Conservation (phyloP, 257 asterid species). For the Solanum gandarillasii region DNA sequence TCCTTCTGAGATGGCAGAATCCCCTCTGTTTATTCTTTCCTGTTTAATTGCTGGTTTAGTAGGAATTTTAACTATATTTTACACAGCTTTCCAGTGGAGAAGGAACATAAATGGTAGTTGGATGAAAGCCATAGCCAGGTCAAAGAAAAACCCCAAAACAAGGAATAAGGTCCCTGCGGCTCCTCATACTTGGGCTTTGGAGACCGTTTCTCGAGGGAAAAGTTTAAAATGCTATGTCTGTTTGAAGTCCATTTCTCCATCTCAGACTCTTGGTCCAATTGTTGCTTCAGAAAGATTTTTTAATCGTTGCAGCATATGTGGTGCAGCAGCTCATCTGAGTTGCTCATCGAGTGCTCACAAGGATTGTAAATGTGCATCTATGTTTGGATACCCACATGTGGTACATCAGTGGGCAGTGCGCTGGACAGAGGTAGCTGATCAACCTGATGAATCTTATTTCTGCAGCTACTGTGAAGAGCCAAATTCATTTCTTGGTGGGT, state of each 20-base stretch:
- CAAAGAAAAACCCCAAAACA: conserved; percentile 83
- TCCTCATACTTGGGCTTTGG: conserved; percentile 78
- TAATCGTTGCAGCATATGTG: conserved; percentile 71
- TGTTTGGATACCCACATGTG: conserved; percentile 64
- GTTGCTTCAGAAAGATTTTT: conserved; percentile 62
- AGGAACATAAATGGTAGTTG: conserved; percentile 74
- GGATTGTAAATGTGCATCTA: conserved; percentile 84
- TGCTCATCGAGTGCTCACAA: conserved; percentile 74
- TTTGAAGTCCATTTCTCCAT: conserved; percentile 64
- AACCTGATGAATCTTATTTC: conserved; percentile 79
- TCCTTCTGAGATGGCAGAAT: conserved; percentile 73
- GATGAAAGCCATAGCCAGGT: conserved; percentile 96
- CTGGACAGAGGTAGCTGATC: conserved; percentile 90
- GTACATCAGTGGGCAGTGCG: conserved; percentile 95
- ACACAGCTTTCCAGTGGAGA: conserved; percentile 93
- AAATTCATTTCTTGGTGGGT: conserved; percentile 83
- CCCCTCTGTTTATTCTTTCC: conserved; percentile 55
- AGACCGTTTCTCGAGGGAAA: conserved; percentile 74
- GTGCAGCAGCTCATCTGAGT: conserved; percentile 82
- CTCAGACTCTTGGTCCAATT: conserved; percentile 70
- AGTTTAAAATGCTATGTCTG: conserved; percentile 84
- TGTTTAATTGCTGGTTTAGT: conserved; percentile 65
- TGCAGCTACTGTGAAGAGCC: conserved; percentile 99
- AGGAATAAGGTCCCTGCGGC: conserved; percentile 59
- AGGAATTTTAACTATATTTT: conserved; percentile 71